Conservation (phyloP, 495 filamentous ascomycete genomes). For the Parathielavia appendiculata region DNA sequence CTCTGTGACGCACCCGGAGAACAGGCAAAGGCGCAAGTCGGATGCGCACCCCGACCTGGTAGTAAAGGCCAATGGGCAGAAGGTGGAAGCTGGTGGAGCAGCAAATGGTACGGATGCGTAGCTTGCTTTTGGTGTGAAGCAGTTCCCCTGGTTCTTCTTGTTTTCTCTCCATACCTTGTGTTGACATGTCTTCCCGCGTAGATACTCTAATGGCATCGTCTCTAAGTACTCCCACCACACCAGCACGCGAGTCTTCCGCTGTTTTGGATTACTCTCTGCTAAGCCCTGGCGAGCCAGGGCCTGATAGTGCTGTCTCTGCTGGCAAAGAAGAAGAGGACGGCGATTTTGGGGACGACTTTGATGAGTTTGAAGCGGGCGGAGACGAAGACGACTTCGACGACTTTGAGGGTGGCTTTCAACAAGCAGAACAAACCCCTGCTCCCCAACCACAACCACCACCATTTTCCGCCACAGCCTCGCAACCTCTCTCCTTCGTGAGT, state of each 20-base stretch:
- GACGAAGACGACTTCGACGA: slow-evolving; percentile 78
- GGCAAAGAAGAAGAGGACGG: slow-evolving; percentile 21
- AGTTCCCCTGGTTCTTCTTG: slow-evolving; percentile 13
- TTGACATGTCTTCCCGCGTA: slow-evolving; percentile 36
- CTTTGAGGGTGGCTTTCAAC: slow-evolving; percentile 64
- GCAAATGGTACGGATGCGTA: slow-evolving; percentile 38
- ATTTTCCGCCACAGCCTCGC: slow-evolving; percentile 28
- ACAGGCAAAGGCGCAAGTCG: slow-evolving; percentile 37
- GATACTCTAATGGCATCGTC: slow-evolving; percentile 37
- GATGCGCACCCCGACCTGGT: slow-evolving; percentile 47
- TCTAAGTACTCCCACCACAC: slow-evolving; percentile 27
- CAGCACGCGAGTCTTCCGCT: slow-evolving; percentile 33
- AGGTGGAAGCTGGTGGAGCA: slow-evolving; percentile 26
- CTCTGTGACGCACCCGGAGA: slow-evolving; percentile 37
- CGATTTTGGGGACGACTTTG: slow-evolving; percentile 84
- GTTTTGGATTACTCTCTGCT: slow-evolving; percentile 18
- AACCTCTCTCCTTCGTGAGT: slow-evolving; percentile 47
- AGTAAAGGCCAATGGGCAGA: slow-evolving; percentile 38
- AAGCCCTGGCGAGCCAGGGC: slow-evolving; percentile 13
- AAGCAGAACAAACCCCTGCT: slow-evolving; percentile 48
- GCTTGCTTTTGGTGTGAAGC: slow-evolving; percentile 22
- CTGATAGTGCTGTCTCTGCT: slow-evolving; percentile 7
- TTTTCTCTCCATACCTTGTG: slow-evolving; percentile 24
- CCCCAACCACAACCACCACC: slow-evolving; percentile 35
- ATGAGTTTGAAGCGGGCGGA: slow-evolving; percentile 86